These are phyloP conservation scores for Sarocladiaceae sp. DNA, from an alignment of 2,329 filamentous ascomycete genomes.

Conservation along the genomic window DNA sequence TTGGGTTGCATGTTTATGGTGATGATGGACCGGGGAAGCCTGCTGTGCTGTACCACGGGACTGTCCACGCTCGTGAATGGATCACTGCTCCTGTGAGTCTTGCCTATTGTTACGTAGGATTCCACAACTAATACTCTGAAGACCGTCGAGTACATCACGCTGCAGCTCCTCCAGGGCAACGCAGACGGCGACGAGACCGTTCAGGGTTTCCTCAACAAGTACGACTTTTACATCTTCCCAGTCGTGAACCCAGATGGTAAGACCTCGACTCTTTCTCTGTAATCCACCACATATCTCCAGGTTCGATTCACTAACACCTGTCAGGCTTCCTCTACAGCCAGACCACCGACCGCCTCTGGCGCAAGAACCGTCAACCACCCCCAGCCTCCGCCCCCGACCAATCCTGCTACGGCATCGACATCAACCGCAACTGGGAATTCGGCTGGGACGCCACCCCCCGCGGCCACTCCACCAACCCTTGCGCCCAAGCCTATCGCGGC, in stretches of 20 bases:
- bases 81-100: constrained; percentile 54
- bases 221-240: constrained; percentile 53
- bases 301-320: not conserved
- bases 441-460: constrained; percentile 39
- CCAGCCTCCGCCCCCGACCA: constrained; percentile 15
- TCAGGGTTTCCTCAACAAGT: constrained; percentile 45
- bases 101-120: not conserved
- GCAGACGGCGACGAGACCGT: constrained; percentile 28
- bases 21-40: constrained; percentile 38
- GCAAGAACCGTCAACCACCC: constrained; percentile 45
- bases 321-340: constrained; percentile 42
- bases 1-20: constrained; percentile 51
- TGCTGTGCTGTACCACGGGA: constrained; percentile 45
- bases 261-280: not conserved
- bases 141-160: constrained; percentile 43
- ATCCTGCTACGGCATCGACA: constrained; percentile 44
- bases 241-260: constrained; percentile 44
- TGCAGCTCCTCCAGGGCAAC: constrained; percentile 40
- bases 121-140: constrained; percentile 23
- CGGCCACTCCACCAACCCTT: constrained; percentile 45
- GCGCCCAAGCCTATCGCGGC: constrained; percentile 41
- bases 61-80: constrained; percentile 52
- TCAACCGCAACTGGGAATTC: constrained; percentile 52
- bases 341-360: constrained; percentile 42
- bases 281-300: not conserved